phyloP scores from a whole-genome alignment of 2,329 filamentous ascomycete genomes.

The Pseudogymnoascus sp. region DNA sequence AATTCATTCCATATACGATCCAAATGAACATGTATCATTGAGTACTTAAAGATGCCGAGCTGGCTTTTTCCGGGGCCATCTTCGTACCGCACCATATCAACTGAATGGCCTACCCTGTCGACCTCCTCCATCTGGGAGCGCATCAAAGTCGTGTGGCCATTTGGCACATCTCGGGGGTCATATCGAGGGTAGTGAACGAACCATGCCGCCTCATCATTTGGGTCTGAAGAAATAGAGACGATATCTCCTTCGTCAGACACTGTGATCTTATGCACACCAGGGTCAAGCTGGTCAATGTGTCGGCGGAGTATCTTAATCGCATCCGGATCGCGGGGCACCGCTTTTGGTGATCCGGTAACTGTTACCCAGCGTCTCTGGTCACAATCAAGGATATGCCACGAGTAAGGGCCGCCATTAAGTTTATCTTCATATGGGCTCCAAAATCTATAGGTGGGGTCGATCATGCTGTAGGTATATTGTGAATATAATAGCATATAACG shows the following conservation, averaged over 20 bases:
- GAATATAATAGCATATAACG: not conserved
- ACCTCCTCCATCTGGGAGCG: not conserved
- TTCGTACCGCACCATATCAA: not conserved
- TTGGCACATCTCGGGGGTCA: not conserved
- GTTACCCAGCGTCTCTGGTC: not conserved
- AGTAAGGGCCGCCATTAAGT: not conserved
- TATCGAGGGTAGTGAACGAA: not conserved
- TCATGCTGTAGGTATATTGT: not conserved
- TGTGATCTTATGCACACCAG: not conserved
- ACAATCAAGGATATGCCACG: not conserved
- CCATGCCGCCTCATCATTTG: not conserved
- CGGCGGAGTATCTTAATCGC: not conserved
- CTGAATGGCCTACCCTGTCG: not conserved
- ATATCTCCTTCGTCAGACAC: not conserved
- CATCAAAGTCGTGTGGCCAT: not conserved
- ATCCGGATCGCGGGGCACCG: not conserved
- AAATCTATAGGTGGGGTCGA: not conserved
- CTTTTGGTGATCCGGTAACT: not conserved
- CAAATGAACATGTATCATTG: not conserved
- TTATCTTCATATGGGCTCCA: not conserved
- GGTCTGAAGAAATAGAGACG: not conserved
- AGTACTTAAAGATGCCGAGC: not conserved
- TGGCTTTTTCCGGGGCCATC: not conserved
- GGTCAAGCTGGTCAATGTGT: not conserved
- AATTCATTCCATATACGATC: constrained; percentile 30